Base-by-base conservation (phyloP, 2,329 filamentous ascomycete genomes). In the Penicillium sp. region DNA sequence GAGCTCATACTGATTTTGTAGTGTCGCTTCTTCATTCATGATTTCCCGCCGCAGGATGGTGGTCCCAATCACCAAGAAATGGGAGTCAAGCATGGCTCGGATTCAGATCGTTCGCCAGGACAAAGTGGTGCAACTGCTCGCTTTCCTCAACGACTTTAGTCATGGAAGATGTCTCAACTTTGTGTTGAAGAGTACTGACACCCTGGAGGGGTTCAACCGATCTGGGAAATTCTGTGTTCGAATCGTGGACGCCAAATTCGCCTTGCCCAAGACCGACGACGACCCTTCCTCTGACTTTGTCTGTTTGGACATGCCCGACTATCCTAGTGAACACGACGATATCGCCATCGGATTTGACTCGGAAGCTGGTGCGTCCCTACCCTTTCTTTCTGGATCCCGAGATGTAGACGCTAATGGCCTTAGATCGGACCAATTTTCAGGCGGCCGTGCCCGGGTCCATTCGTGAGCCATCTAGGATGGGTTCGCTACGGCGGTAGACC, bases 141-240 rank as follows among this genome's bases (percentile, higher is more conserved):
- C 89, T 3, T 97, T 96, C 79, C 95, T 97, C 75, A 89, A 92
- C 66, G 91, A 93, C 63, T 97, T 96, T 76, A 87, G 86, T 48
- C 91, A 96, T 70, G 92, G 93, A 3, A 88, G 92, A 67, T 92
- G 91, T 73, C 92, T 97, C 90, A 93, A 92, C 68, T 96, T 97
- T 74, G 85, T 90, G 31, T 84, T 97, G 62, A 94, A 93, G 76
- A 87, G 88, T 7, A 96, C 91, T 1, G 93, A 97, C 73, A 85
- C 89, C 0, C 94, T 93, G 70, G 93, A 97, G 78, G 85, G 79
- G 45, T 87, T 90, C 67, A 81, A 81, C 61, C 83, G 85, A 50
- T 84, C 85, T 54, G 85, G 85, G 66, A 93, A 92, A 74, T 86
- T 85, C 38, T 89, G 89, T 7, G 80, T 97, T 60, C 90, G 90